phyloP scores from a whole-genome alignment of 306 rosid species.

The Luffa acutangula region DNA sequence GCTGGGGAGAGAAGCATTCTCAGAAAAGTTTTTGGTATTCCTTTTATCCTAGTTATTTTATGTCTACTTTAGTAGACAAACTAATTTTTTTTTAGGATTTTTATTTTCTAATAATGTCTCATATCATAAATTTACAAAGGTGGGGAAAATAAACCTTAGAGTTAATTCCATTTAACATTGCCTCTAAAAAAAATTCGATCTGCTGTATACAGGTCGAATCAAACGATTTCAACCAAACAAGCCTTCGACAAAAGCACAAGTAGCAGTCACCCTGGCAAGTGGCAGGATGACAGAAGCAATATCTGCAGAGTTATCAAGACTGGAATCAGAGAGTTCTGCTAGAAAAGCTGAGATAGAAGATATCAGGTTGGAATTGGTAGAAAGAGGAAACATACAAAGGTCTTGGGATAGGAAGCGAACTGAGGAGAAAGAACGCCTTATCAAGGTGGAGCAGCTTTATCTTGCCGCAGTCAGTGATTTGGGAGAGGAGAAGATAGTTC shows the following conservation, averaged over 20 bases:
- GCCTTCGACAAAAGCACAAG: conserved; percentile 85
- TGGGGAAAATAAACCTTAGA: background rate
- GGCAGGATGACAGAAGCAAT: conserved; percentile 64
- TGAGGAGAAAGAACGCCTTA: conserved; percentile 52
- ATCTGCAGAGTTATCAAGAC: conserved; percentile 48
- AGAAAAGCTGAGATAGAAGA: conserved; percentile 55
- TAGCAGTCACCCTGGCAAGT: conserved; percentile 65
- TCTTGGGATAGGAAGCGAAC: conserved; percentile 59
- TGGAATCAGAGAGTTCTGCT: conserved; percentile 48
- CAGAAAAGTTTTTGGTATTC: conserved; percentile 84
- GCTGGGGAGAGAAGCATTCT: conserved; percentile 61
- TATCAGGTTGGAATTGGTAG: conserved; percentile 57
- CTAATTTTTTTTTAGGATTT: background rate
- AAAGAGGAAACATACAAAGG: conserved; percentile 60
- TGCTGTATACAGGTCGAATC: conserved; percentile 62
- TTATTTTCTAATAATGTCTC: background rate
- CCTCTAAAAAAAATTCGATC: background rate
- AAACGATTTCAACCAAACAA: conserved; percentile 83
- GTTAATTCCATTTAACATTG: background rate
- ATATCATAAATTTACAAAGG: background rate
- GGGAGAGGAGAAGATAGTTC: conserved; percentile 50
- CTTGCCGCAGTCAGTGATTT: conserved; percentile 36
- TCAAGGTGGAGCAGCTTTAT: conserved; percentile 51
- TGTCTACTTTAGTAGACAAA: background rate
- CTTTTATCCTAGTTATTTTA: conserved; percentile 8